Evolutionary conservation across 2,329 filamentous ascomycete genomes (phyloP).

Genomic region (Colletotrichum musicola): DNA sequence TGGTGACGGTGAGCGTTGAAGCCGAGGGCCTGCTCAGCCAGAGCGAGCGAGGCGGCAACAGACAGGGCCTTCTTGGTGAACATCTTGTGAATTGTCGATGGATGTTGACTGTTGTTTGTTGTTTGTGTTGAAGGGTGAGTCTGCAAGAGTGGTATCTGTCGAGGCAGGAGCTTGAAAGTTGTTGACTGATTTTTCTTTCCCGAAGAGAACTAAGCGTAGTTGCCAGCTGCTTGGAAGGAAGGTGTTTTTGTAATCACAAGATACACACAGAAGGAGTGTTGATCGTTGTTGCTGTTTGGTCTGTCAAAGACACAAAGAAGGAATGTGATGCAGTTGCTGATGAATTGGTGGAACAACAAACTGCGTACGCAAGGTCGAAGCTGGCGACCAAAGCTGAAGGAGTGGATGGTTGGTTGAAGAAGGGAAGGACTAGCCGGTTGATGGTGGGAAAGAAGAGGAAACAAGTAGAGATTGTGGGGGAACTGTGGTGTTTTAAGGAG

Average conservation of each 20-base stretch:
- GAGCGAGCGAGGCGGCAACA: conserved; percentile 56
- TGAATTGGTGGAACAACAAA: conserved; percentile 38
- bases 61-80: conserved; percentile 56
- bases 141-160: neutral
- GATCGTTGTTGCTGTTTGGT: conserved; percentile 45
- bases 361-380: conserved; percentile 37
- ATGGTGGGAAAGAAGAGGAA: conserved; percentile 36
- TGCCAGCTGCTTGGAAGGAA: conserved; percentile 35
- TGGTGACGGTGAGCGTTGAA: conserved; percentile 57
- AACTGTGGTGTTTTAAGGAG: conserved; percentile 38
- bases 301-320: conserved; percentile 67
- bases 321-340: conserved; percentile 52
- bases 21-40: conserved; percentile 59
- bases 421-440: conserved; percentile 37
- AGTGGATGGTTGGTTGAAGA: conserved; percentile 36
- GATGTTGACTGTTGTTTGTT: conserved; percentile 20
- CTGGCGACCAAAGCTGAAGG: conserved; percentile 42
- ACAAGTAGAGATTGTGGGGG: conserved; percentile 29
- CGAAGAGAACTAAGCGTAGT: conserved; percentile 9
- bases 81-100: conserved; percentile 51
- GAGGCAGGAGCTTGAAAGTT: conserved; percentile 23
- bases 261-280: conserved; percentile 38
- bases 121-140: neutral
- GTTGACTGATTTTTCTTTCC: conserved; percentile 28
- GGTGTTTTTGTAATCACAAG: conserved; percentile 25